phyloP scores from a whole-genome alignment of 192 early-diverging fungal species.

The Lobosporangium transversale region DNA sequence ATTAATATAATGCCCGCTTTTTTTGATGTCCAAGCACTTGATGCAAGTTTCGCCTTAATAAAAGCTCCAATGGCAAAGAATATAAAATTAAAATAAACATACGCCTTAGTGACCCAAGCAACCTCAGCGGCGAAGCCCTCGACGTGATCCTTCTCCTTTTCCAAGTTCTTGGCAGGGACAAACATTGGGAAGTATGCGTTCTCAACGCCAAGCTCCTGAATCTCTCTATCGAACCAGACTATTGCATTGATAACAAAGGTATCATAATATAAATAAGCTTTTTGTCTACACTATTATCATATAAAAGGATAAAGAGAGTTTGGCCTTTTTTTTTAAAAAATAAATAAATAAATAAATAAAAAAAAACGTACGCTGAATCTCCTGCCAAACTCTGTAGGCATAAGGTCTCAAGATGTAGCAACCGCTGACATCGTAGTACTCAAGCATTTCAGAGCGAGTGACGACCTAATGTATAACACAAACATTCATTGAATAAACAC shows the following conservation, averaged over 20 bases:
- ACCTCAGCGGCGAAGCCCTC: slow-evolving; percentile 99
- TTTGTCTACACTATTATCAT: no score
- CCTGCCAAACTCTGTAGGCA: slow-evolving; percentile 96
- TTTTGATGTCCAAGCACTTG: no score
- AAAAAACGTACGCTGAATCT: slow-evolving; percentile 78
- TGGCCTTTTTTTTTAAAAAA: no score
- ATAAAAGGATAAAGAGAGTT: no score
- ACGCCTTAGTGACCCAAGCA: slow-evolving; percentile 99
- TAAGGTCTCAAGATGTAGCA: slow-evolving; percentile 99
- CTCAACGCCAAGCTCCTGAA: slow-evolving; percentile 93
- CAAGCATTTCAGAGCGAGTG: slow-evolving; percentile 94
- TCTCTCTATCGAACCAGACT: slow-evolving; percentile 91
- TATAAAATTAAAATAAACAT: no score
- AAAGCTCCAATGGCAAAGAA: no score
- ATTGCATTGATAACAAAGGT: not conserved
- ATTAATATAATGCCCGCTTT: not conserved
- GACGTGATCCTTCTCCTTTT: slow-evolving; percentile 98
- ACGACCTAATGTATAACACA: slow-evolving; percentile 73
- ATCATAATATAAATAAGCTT: slow-evolving; percentile 7
- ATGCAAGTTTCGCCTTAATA: no score
- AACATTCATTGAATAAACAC: no score
- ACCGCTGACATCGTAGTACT: slow-evolving; percentile 98
- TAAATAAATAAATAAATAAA: not conserved
- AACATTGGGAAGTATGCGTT: slow-evolving; percentile 99
- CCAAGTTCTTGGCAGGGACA: slow-evolving; percentile 85